A percentile compares a stretch with the other conserved stretches of the same genome.
phyloP scores from a whole-genome alignment of 345 rosid species.

The Hibiscus syriacus region DNA sequence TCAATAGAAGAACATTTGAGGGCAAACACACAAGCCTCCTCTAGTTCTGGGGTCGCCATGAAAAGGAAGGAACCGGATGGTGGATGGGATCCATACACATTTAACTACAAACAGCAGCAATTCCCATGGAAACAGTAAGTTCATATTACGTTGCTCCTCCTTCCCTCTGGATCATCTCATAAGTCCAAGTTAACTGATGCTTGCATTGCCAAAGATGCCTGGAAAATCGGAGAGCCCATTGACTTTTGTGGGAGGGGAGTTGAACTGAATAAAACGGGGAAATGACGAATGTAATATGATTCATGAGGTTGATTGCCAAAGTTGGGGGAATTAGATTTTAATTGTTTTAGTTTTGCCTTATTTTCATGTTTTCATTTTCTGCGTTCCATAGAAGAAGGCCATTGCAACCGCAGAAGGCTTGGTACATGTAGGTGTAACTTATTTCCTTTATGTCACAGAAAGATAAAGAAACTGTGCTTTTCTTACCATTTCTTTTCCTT shows the following conservation, averaged over 20 bases:
- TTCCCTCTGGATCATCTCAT: slow-evolving; percentile 9
- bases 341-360: slow-evolving; percentile 24
- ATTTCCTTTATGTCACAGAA: slow-evolving; percentile 33
- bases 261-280: too few species aligned
- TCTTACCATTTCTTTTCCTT: not conserved
- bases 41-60: slow-evolving; percentile 53
- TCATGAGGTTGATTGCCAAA: too few species aligned
- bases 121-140: slow-evolving; percentile 63
- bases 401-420: slow-evolving; percentile 28
- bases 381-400: slow-evolving; percentile 35
- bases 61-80: slow-evolving; percentile 85
- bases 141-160: slow-evolving; percentile 11
- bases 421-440: slow-evolving; percentile 38
- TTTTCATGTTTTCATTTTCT: slow-evolving; percentile 15
- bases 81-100: slow-evolving; percentile 49
- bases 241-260: slow-evolving; percentile 18
- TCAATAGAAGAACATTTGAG: slow-evolving; percentile 49
- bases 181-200: slow-evolving; percentile 19
- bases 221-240: slow-evolving; percentile 21
- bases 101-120: slow-evolving; percentile 39
- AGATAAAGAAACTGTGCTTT: slow-evolving; percentile 13
- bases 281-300: too few species aligned
- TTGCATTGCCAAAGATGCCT: slow-evolving; percentile 20
- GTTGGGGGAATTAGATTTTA: slow-evolving; percentile 24
- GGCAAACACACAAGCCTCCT: slow-evolving; percentile 43